Evolutionary conservation across 2,329 filamentous ascomycete genomes (phyloP), one percentile per base, ranked within the genome.

Genomic region (Claviceps digitariae): DNA sequence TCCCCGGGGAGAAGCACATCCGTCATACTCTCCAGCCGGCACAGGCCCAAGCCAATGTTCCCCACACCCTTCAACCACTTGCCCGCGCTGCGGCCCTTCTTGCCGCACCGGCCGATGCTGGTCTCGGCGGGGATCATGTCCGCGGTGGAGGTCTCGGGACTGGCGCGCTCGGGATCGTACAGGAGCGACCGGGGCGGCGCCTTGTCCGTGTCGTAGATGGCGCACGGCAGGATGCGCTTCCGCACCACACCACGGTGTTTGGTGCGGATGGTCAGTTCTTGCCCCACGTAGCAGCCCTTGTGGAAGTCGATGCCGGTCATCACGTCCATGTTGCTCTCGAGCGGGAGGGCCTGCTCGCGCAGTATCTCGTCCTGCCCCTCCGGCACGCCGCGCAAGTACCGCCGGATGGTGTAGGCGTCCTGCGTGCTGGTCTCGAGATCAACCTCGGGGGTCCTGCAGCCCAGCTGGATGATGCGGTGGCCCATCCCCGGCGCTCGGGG

Each of bases 241-340:
- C 93, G 78, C 43, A 98, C 88, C 17, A 98, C 88, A 23, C 93
- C 93, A 13, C 86, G 90, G 69, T 98, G 93, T 66, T 90, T 86
- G 1, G 93, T 98, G 44, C 93, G 84, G 59, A 97, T 95, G 1
- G 93, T 97, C 58, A 98, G 77, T 68, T 98, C 93, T 70, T 98
- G 93, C 0, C 93, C 93, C 8, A 97, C 82, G 68, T 98, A 98
- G 70, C 93, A 98, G 8, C 93, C 93, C 72, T 98, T 98, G 64
- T 82, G 82, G 72, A 93, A 98, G 69, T 96, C 88, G 59, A 98
- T 84, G 27, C 82, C 93, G 48, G 80, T 78, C 77, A 87, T 87
- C 55, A 87, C 72, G 68, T 98, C 93, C 66, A 97, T 78, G 66
- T 96, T 96, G 64, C 78, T 84, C 69, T 97, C 91, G 67, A 90